Base-by-base conservation (phyloP, 2,329 filamentous ascomycete species). In the Coniochaeta hoffmannii region DNA sequence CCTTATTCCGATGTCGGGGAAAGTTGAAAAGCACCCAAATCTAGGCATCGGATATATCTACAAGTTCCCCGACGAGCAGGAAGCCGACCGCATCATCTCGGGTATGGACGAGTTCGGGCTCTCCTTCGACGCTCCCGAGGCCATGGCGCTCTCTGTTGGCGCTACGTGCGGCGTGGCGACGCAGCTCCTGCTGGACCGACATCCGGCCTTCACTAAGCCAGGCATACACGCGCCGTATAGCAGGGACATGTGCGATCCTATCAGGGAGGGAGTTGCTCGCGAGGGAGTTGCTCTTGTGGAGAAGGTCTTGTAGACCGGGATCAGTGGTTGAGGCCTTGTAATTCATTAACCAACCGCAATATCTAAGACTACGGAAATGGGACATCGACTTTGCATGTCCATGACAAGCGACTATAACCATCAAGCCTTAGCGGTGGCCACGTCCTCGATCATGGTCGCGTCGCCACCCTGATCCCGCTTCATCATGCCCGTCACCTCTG, bases 101-200 rank as follows among this genome's bases (percentile, higher is more conserved):
- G 86, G 85, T 53, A 74, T 88, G 30, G 78, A 79, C 61, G 88
- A 86, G 85, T 78, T 83, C 58, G 80, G 80, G 24, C 67, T 83
- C 7, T 71, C 73, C 56, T 70, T 69, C 3, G 78, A 84, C 58
- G 76, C 81, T 63, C 70, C 76, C 61, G 85, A 78, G 2, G 78
- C 82, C 56, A 89, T 89, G 85, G 83, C 85, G 34, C 85, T 80
- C 69, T 67, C 85, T 54, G 86, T 89, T 52, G 86, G 85, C 66
- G 76, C 87, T 6, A 85, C 85, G 3, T 87, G 84, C 62, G 86
- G 78, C 55, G 80, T 88, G 55, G 85, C 85, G 14, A 82, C 85
- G 41, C 73, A 81, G 71, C 70, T 80, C 69, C 78, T 86, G 32
- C 75, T 85, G 51, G 76, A 85, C 64, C 81, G 82, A 6, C 38